Base-by-base conservation (phyloP, 331 rosid genomes). In the Phaseolus coccineus region DNA sequence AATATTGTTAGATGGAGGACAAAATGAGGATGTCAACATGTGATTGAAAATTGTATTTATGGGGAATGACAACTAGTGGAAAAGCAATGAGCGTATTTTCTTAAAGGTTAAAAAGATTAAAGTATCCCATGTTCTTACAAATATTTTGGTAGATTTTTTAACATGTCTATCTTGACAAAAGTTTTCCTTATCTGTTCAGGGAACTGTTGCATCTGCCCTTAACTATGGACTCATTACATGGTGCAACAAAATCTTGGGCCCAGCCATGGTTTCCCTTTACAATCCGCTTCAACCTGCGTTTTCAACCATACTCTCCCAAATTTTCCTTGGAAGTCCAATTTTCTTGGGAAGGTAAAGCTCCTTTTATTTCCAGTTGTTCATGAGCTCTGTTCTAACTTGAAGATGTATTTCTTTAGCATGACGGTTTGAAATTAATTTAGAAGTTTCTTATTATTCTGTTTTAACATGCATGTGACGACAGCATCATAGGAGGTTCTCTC, bases 181-280 rank as follows among this genome's bases (percentile, higher is more conserved):
- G 48, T 37, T 63, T 67, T 69, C 69, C 69, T 53, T 82, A 14
- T 68, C 61, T 76, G 62, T 85, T 77, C 86, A 95, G 98, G 98
- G 98, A 80, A 84, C 40, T 52, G 66, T 95, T 78, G 90, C 97
- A 42, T 95, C 98, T 81, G 98, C 98, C 46, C 91, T 95, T 33
- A 91, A 89, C 77, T 92, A 91, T 87, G 98, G 98, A 84, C 93
- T 95, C 57, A 77, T 87, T 76, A 88, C 97, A 47, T 95, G 98
- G 98, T 79, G 94, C 90, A 95, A 92, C 83, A 95, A 88, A 83
- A 87, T 95, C 77, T 73, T 95, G 84, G 98, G 98, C 69, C 98
- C 97, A 73, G 85, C 97, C 64, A 73, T 95, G 90, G 97, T 95
- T 69, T 88, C 98, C 79, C 92, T 93, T 73, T 95, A 95, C 84